Evolutionary conservation across 2,329 filamentous ascomycete species (phyloP).

Genomic region (Fusarium domesticum): DNA sequence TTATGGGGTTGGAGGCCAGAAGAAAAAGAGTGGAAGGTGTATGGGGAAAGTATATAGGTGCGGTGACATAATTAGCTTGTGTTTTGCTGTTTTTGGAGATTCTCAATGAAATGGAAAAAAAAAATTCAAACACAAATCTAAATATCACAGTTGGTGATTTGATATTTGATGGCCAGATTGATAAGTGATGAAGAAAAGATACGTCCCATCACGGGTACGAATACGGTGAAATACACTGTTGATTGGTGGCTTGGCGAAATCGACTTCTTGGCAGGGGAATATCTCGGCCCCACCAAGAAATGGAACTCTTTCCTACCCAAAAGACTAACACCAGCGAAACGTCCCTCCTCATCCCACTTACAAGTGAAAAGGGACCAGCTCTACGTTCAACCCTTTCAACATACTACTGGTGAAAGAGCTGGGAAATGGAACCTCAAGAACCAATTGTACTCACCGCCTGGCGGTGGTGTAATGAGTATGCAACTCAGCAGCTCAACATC

Average conservation of each 20-base stretch:
- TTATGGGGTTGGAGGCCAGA: background rate
- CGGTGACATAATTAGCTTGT: slow-evolving; percentile 29
- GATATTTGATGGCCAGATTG: background rate
- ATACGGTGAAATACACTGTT: slow-evolving; percentile 13
- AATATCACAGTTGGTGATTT: no score
- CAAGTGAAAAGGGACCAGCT: background rate
- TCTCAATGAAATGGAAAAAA: slow-evolving; percentile 25
- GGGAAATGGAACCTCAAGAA: slow-evolving; percentile 19
- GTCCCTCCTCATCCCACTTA: background rate
- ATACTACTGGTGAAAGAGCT: background rate
- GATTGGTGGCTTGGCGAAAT: slow-evolving; percentile 1
- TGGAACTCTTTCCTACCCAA: slow-evolving; percentile 9
- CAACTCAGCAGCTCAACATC: slow-evolving; percentile 22
- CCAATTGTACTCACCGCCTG: slow-evolving; percentile 19
- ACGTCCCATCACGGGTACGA: slow-evolving; percentile 19
- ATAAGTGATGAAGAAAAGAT: background rate
- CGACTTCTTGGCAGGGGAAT: slow-evolving; percentile 22
- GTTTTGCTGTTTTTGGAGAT: slow-evolving; percentile 25
- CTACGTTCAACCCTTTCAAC: background rate
- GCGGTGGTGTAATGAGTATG: slow-evolving; percentile 20
- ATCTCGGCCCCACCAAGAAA: slow-evolving; percentile 9
- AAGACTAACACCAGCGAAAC: slow-evolving; percentile 1
- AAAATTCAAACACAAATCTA: slow-evolving; percentile 14
- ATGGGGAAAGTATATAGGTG: slow-evolving; percentile 23
- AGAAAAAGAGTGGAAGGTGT: slow-evolving; percentile 11